phyloP scores from a whole-genome alignment of 2,329 filamentous ascomycete genomes.

The Pseudopyricularia javanii region DNA sequence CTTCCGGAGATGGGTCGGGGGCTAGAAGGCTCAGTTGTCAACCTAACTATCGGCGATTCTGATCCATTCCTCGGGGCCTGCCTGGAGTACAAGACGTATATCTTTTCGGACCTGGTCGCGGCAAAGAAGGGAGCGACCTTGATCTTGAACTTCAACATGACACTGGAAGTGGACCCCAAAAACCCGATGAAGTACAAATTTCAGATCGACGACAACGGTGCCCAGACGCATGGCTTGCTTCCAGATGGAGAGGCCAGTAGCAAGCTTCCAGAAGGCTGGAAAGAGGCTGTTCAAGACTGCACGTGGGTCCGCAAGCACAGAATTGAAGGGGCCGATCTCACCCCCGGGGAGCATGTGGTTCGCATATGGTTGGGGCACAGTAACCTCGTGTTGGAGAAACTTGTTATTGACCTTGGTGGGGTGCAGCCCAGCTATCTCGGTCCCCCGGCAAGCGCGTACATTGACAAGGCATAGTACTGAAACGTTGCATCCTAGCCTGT shows the following conservation, averaged over 20 bases:
- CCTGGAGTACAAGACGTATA: constrained; percentile 1
- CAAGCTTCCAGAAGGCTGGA: constrained; percentile 6
- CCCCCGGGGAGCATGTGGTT: constrained; percentile 9
- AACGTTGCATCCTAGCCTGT: too few species aligned
- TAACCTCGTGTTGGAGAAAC: constrained; percentile 18
- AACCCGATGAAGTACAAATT: constrained; percentile 30
- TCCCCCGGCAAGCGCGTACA: constrained; percentile 11
- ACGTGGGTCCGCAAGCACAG: constrained; percentile 5
- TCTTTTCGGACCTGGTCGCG: neutral
- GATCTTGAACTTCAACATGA: constrained; percentile 22
- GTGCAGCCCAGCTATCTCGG: constrained; percentile 21
- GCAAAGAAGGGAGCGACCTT: constrained; percentile 11
- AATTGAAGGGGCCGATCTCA: neutral
- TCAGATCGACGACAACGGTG: constrained; percentile 16
- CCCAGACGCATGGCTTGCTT: constrained; percentile 1
- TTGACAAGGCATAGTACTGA: neutral
- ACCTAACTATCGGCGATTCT: neutral
- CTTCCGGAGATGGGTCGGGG: constrained; percentile 28
- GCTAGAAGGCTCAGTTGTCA: constrained; percentile 22
- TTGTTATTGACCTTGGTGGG: constrained; percentile 22
- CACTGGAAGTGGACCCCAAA: constrained; percentile 19
- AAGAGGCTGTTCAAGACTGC: constrained; percentile 7
- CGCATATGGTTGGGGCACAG: constrained; percentile 15
- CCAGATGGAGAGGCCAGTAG: neutral
- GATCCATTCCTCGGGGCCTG: neutral